Evolutionary conservation across 2,329 filamentous ascomycete genomes (phyloP), one percentile per base, ranked within the genome.

Genomic region (Calonectria hawksworthii): DNA sequence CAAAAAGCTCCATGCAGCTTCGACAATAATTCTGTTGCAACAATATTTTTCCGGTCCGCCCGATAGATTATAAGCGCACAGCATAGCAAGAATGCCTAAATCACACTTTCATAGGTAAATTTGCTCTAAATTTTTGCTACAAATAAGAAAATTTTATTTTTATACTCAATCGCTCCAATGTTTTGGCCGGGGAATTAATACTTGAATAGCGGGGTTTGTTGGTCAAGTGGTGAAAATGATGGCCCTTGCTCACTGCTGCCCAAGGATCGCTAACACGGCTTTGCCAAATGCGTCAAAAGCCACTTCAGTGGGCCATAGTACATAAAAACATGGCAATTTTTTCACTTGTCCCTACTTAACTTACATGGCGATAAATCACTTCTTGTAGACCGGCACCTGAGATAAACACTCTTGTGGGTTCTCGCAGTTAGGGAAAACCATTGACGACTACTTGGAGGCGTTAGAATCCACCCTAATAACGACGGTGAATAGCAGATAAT

Each of bases 31-130:
- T 70, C 34, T 38, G 34, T 73, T 74, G 72, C 72, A 74, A 74
- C 51, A 74, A 74, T 9, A 70, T 74, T 74, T 74, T 74, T 74
- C 72, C 72, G 72, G 32, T 61, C 72, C 64, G 47, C 21, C 21
- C 47, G 36, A 28, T 18, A 23, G 41, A 3, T 52, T n/a, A 14
- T 28, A 52, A 54, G 26, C 47, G 52, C 65, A 64, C 21, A 26
- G 36, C 56, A 21, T 18, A 11, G 11, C 21, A 56, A 5, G 28
- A 13, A 10, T 13, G 2, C 34, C 38, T 38, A 8, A 67, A 67
- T 3, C 34, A 64, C 47, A 50, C 13, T 28, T 32, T 10, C 8
- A 13, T 32, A 21, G 4, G 36, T 13, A 36, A 41, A 41, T 28
- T 18, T 41, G 14, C 16, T 18, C 16, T 7, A 63, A 41, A n/a